phyloP scores from a whole-genome alignment of 768 basidiomycete genomes.

The Termitomyces sp. region DNA sequence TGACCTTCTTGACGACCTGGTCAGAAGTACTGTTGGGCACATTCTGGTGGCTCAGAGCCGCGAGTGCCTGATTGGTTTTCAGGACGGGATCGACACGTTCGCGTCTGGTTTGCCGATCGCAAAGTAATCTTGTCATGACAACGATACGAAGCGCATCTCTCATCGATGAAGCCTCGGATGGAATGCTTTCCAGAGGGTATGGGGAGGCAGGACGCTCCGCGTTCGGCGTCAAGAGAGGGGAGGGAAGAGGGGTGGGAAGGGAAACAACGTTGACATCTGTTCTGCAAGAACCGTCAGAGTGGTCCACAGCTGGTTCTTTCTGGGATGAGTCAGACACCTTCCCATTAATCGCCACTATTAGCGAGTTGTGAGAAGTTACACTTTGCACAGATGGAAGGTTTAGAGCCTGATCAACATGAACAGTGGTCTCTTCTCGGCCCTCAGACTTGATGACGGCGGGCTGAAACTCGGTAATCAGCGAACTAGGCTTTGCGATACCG shows the following conservation, averaged over 20 bases:
- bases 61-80: slow-evolving; percentile 47
- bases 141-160: slow-evolving; percentile 59
- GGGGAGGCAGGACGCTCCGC: slow-evolving; percentile 3
- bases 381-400: background rate
- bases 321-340: background rate
- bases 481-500: background rate
- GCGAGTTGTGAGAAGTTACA: background rate
- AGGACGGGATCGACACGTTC: slow-evolving; percentile 63
- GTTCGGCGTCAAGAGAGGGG: slow-evolving; percentile 3
- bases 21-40: slow-evolving; percentile 30
- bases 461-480: background rate
- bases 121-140: slow-evolving; percentile 53
- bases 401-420: background rate
- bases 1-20: slow-evolving; percentile 42
- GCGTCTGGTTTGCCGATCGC: slow-evolving; percentile 54
- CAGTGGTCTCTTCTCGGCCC: background rate
- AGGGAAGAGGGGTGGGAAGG: slow-evolving; percentile 8
- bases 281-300: background rate
- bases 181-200: slow-evolving; percentile 26
- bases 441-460: background rate
- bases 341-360: background rate
- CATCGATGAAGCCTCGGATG: slow-evolving; percentile 38
- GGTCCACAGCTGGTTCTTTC: background rate
- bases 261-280: background rate
- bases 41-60: slow-evolving; percentile 23